Conservation (phyloP, 1,284 basidiomycete genomes). For the Cystobasidiaceae sp. region DNA sequence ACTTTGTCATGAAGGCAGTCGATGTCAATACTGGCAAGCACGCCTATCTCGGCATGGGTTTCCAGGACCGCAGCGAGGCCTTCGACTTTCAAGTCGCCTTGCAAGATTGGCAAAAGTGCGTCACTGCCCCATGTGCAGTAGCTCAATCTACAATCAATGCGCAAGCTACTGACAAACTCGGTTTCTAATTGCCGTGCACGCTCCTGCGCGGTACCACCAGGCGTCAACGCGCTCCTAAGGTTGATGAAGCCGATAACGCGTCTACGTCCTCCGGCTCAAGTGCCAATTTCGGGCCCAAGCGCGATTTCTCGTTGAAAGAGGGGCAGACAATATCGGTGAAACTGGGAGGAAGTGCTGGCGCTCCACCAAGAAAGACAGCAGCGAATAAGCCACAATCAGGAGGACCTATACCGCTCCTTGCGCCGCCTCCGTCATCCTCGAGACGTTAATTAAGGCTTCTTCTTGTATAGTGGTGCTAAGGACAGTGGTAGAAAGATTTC, state of each 20-base stretch:
- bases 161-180: too few species aligned
- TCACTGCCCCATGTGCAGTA: slow-evolving; percentile 30
- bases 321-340: slow-evolving; percentile 92
- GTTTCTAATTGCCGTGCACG: not conserved
- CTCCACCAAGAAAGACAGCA: not conserved
- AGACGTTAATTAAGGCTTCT: slow-evolving; percentile 19
- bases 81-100: slow-evolving; percentile 95
- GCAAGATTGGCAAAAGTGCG: slow-evolving; percentile 88
- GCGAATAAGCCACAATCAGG: slow-evolving; percentile 1
- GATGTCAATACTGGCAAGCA: slow-evolving; percentile 61
- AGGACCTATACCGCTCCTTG: slow-evolving; percentile 34
- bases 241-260: slow-evolving; percentile 30
- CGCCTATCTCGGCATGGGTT: slow-evolving; percentile 88
- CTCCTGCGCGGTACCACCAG: slow-evolving; percentile 46
- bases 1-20: slow-evolving; percentile 40
- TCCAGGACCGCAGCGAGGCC: slow-evolving; percentile 80
- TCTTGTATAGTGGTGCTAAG: too few species aligned
- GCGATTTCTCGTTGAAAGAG: slow-evolving; percentile 91
- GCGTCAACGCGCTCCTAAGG: slow-evolving; percentile 47
- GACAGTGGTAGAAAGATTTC: too few species aligned
- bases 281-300: slow-evolving; percentile 61
- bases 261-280: slow-evolving; percentile 54
- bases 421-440: slow-evolving; percentile 36
- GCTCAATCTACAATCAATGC: too few species aligned
- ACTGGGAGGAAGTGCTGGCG: slow-evolving; percentile 61